Conservation (phyloP, 306 rosid genomes). For the Ormosia emarginata region DNA sequence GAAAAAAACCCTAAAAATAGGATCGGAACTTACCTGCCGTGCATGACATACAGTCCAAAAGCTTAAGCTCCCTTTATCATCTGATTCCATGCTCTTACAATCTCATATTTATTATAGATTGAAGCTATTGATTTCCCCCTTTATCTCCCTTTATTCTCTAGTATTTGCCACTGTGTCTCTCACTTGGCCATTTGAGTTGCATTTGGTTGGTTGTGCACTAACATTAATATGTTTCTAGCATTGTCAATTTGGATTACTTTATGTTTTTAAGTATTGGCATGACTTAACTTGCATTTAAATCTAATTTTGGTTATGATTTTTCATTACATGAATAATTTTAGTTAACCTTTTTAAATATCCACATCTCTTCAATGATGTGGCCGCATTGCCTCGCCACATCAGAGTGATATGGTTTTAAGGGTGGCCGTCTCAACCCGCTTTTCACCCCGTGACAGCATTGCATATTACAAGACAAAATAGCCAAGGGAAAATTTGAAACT, state of each 20-base stretch:
- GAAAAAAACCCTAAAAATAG: not conserved
- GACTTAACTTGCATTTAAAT: not conserved
- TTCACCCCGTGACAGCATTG: not conserved
- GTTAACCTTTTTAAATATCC: not conserved
- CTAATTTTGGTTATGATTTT: not conserved
- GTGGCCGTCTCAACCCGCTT: not conserved
- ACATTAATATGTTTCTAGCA: not conserved
- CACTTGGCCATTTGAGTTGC: not conserved
- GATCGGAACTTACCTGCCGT: not conserved
- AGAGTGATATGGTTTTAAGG: not conserved
- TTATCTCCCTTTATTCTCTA: not conserved
- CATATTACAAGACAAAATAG: not conserved
- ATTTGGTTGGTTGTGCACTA: not conserved
- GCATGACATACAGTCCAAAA: not conserved
- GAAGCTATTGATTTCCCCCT: not conserved
- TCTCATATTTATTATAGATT: not conserved
- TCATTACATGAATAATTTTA: not conserved
- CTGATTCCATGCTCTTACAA: not conserved
- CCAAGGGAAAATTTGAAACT: constrained; percentile 32
- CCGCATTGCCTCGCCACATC: not conserved
- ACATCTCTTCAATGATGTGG: not conserved
- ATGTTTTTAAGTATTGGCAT: not conserved
- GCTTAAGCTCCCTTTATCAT: not conserved
- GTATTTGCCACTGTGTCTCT: not conserved
- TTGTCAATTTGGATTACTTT: not conserved